A percentile compares a stretch with the other conserved stretches of the same genome.
Evolutionary conservation across 2,329 filamentous ascomycete genomes (phyloP).

Genomic region (Parafenestella ontariensis): DNA sequence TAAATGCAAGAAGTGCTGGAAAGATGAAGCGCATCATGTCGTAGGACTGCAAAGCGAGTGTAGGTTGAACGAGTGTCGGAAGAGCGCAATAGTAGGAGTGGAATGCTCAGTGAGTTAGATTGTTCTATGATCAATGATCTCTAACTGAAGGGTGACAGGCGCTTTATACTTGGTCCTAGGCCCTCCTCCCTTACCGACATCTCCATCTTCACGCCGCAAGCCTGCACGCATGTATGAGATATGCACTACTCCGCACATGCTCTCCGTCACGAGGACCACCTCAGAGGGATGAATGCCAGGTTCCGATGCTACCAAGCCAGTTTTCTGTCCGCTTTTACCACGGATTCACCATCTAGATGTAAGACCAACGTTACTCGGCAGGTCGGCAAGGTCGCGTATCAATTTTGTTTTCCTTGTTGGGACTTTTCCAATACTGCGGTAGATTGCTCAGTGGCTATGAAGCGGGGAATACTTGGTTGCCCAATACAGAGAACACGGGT

Average conservation of each 20-base stretch:
- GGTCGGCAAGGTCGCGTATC: slow-evolving; percentile 3
- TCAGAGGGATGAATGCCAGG: not conserved
- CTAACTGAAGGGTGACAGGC: not conserved
- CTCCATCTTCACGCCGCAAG: not conserved
- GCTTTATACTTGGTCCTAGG: not conserved
- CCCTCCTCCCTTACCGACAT: not conserved
- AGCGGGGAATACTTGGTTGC: not conserved
- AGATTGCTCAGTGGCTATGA: slow-evolving; percentile 10
- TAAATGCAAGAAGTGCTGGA: slow-evolving; percentile 17
- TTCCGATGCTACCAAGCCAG: slow-evolving; percentile 3
- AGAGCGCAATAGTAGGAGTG: not conserved
- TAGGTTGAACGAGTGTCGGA: not conserved
- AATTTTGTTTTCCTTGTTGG: slow-evolving; percentile 10
- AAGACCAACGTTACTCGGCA: slow-evolving; percentile 8
- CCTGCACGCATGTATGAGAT: not conserved
- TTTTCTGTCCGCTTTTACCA: not conserved
- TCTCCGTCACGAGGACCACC: not conserved
- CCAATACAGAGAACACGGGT: slow-evolving; percentile 10
- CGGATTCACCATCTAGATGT: not conserved
- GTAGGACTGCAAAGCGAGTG: not conserved
- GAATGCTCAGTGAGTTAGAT: not conserved
- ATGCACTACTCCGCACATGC: not conserved
- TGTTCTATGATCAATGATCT: not conserved
- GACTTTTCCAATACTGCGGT: slow-evolving; percentile 20
- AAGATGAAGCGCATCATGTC: slow-evolving; percentile 25